Evolutionary conservation across 2,329 filamentous ascomycete genomes (phyloP), one percentile per base, ranked within the genome.

Genomic region (Penicillium concentricum): DNA sequence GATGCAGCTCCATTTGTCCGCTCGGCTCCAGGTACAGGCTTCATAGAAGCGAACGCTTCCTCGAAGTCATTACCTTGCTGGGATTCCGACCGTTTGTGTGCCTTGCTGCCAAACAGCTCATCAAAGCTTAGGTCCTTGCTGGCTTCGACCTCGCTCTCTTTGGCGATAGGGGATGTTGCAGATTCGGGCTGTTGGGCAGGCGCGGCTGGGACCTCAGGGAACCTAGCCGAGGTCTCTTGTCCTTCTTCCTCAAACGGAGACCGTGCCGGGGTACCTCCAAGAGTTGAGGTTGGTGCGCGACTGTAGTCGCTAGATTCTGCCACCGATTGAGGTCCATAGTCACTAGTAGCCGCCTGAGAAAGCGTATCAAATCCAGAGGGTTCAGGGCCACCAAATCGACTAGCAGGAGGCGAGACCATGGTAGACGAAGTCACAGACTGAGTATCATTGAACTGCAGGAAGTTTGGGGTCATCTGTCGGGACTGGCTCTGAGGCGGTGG

Each of bases 351-450:
- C 28, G 6, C 54, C 51, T 77, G 76, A 4, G 76, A 78, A 18
- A 78, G 78, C 9, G 80, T 79, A 49, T 76, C 76, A 51, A 69
- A 51, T n/a, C 71, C 74, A 6, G 75, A 78, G 28, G 77, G 74
- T 47, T 84, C 84, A 50, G 73, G 67, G 32, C 69, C 74, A 50
- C 84, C 86, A 71, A 84, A 79, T 71, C 87, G 76, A 75, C 89
- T 85, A 46, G 84, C 84, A 41, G 91, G 87, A 22, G 89, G 88
- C 24, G 90, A 90, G 8, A 88, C 88, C 73, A 89, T 89, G 28
- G 89, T 87, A 16, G 91, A 94, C 20, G 90, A 92, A 54, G 85
- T 87, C 52, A 89, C 77, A 3, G 90, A 91, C 59, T 90, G 87
- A 47, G 82, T 79, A 46, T 87, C 80, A 43, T 80, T 78, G 64